Percentiles rank a stretch among this genome's conserved stretches.
These are phyloP conservation scores for Calocera viscosa DNA, from an alignment of 768 basidiomycete species.

Conservation along the genomic window DNA sequence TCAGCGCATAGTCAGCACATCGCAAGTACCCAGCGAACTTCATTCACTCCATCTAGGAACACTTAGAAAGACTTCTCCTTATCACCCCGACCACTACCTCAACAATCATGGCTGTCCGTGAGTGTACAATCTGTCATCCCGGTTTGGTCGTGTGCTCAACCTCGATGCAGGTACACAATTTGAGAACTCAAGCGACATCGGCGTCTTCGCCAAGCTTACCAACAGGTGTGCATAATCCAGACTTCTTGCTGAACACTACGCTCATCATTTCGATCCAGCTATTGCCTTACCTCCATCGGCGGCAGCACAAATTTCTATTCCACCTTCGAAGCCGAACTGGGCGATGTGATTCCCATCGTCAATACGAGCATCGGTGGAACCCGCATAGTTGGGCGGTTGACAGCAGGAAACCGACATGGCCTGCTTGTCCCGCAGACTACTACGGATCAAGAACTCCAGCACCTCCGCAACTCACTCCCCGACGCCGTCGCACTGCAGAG, in stretches of 20 bases:
- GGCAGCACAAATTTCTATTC: conserved; percentile 98
- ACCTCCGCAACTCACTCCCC: conserved; percentile 88
- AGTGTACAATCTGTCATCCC: conserved; percentile 19
- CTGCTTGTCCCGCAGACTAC: conserved; percentile 91
- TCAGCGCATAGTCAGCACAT: background rate
- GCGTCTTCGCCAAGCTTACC: conserved; percentile 94
- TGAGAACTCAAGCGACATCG: conserved; percentile 89
- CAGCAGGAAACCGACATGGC: conserved; percentile 93
- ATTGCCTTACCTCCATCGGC: conserved; percentile 87
- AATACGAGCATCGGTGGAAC: conserved; percentile 93
- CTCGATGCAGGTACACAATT: conserved; percentile 61
- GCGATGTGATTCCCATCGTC: conserved; percentile 88
- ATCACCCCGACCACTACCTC: conserved; percentile 7
- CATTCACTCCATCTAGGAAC: background rate
- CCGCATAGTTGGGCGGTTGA: conserved; percentile 82
- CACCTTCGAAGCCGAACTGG: conserved; percentile 87
- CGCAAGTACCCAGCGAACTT: background rate
- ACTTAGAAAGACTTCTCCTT: background rate
- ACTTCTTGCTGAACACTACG: background rate
- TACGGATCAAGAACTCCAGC: conserved; percentile 96
- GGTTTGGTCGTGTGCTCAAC: conserved; percentile 12
- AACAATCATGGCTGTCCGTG: conserved; percentile 52
- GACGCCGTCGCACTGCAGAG: conserved; percentile 89
- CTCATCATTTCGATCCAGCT: conserved; percentile 34
- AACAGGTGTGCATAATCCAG: conserved; percentile 40